Base-by-base conservation (phyloP, 1,284 basidiomycete species). In the Flammula alnicola region DNA sequence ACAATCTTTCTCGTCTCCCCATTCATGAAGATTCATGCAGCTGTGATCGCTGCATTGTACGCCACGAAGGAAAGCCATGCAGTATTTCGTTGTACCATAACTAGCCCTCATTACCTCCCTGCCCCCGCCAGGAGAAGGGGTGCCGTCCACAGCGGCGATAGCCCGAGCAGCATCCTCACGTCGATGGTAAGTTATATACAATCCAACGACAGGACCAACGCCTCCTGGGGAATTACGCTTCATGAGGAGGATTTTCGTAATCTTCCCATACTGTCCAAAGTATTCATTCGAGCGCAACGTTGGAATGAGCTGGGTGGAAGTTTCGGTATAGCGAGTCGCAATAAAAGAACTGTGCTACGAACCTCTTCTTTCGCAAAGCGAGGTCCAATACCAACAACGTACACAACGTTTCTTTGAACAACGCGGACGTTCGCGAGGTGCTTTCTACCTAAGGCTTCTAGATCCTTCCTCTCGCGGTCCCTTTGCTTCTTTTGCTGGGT, bases 201-300 rank as follows among this genome's bases (percentile, higher is more conserved):
- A 79, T 25, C 96, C 96, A 22, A 98, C 82, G 35, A 94, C 86
- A 32, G 93, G 88, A 22, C 79, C 79, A 44, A 81, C 84, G 45
- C 83, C 86, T 38, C 83, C 83, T 4, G 91, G 83, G 1, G 86
- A 78, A 7, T 87, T 88, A 29, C 96, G 88, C 70, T 98, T 97
- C 48, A 93, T 89, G 39, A 99, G 84, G 46, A 98, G 79, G 51
- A 99, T 93, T 74, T 98, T 98, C 39, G 91, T 87, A 60, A 99
- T 98, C 74, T 96, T 97, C 58, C 97, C 97, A 70, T 98, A 99
- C 68, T 98, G 95, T 5, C 97, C 97, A 70, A 99, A 99, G 71
- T 97, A 98, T 59, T 99, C 97, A 63, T 89, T 90, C 10, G 94
- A 95, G 44, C 95, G 92, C 35, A 99, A 76, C 9, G 95, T 94